Evolutionary conservation across 1,139 yeast species (phyloP).

Genomic region (Yamadazyma siamensis): DNA sequence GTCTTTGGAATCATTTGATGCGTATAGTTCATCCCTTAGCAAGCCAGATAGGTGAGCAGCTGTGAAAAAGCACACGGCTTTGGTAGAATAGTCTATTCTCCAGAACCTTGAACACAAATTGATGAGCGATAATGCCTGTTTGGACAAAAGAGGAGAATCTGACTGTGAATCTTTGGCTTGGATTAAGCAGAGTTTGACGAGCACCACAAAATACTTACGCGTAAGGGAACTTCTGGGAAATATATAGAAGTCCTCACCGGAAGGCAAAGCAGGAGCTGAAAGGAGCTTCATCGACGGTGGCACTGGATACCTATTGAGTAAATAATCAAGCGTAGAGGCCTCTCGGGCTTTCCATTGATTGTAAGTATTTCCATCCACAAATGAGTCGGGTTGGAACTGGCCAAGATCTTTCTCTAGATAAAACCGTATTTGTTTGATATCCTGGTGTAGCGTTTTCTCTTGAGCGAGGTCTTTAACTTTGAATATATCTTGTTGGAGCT

Average conservation of each 20-base stretch:
- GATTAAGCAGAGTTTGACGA: constrained; percentile 26
- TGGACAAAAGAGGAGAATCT: constrained; percentile 29
- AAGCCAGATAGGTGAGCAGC: constrained; percentile 48
- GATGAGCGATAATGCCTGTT: constrained; percentile 41
- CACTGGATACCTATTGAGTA: constrained; percentile 39
- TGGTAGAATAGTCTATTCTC: constrained; percentile 55
- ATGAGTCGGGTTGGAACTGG: constrained; percentile 37
- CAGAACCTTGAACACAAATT: constrained; percentile 52
- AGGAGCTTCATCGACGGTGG: constrained; percentile 31
- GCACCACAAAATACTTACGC: constrained; percentile 28
- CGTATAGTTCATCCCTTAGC: constrained; percentile 28
- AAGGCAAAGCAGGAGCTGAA: constrained; percentile 27
- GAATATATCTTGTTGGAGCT: constrained; percentile 50
- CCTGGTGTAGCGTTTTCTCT: constrained; percentile 43
- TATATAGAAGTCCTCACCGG: constrained; percentile 35
- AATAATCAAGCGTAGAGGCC: constrained; percentile 29
- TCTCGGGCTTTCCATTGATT: constrained; percentile 54
- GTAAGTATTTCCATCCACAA: constrained; percentile 38
- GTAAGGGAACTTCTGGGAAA: constrained; percentile 38
- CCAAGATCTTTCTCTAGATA: constrained; percentile 42
- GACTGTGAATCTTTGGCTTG: constrained; percentile 12
- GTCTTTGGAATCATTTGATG: constrained; percentile 22
- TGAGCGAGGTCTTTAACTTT: constrained; percentile 40
- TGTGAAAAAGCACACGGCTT: constrained; percentile 50
- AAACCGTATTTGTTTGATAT: constrained; percentile 37